Percentiles rank a stretch among this genome's conserved stretches.
These are phyloP conservation scores for Ceratopteris richardii DNA, from an alignment of 75 land plant species.

Conservation along the genomic window DNA sequence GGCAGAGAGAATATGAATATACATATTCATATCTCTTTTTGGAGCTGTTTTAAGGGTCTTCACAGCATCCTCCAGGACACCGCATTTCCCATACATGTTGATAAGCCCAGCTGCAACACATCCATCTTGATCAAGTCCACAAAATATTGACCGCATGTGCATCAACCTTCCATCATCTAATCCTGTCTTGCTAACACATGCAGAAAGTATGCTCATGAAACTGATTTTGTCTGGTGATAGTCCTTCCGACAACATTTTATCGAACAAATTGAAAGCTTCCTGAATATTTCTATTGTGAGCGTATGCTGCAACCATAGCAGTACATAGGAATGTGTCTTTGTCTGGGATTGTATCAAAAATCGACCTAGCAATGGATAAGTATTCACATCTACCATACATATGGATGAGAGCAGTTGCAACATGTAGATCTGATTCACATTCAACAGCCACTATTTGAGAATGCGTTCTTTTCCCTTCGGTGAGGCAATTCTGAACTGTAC, in stretches of 20 bases:
- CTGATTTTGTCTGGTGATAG: constrained; percentile 39
- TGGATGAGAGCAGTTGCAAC: constrained; percentile 40
- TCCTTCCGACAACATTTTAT: constrained; percentile 21
- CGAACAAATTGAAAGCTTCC: constrained; percentile 31
- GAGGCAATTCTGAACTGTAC: background rate
- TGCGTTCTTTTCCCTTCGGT: constrained; percentile 7
- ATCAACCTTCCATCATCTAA: constrained; percentile 1
- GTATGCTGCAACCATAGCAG: constrained; percentile 18
- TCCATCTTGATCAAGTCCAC: constrained; percentile 12
- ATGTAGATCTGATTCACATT: constrained; percentile 7
- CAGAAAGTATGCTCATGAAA: constrained; percentile 43
- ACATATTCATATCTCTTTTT: background rate
- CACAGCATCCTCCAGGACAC: constrained; percentile 5
- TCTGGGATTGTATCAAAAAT: constrained; percentile 10
- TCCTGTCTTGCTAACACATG: constrained; percentile 18
- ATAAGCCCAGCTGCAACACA: constrained; percentile 6
- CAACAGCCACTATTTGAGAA: background rate
- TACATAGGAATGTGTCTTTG: constrained; percentile 52
- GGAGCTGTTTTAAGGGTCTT: background rate
- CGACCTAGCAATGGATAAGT: constrained; percentile 4
- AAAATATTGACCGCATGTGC: background rate
- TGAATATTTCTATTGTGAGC: constrained; percentile 17
- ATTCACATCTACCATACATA: constrained; percentile 44
- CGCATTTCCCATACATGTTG: constrained; percentile 17
- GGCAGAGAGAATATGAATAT: background rate